phyloP scores from a whole-genome alignment of 129 eudicot genomes.

The Ambrosia artemisiifolia region DNA sequence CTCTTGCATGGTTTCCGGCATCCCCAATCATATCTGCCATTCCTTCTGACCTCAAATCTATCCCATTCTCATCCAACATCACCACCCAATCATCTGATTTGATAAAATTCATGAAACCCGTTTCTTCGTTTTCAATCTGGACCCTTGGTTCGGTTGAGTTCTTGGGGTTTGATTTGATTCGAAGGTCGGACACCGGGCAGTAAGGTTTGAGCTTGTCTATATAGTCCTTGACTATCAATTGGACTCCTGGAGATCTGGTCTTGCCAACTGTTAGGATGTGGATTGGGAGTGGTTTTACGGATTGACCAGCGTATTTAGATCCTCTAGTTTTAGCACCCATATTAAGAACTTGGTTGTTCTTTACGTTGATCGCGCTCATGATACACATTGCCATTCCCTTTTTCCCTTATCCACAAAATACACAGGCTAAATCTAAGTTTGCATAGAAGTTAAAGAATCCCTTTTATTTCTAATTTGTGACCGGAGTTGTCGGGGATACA shows the following conservation, averaged over 20 bases:
- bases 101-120: constrained; percentile 55
- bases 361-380: constrained; percentile 19
- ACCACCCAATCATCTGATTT: constrained; percentile 81
- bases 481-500: no score
- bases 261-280: constrained; percentile 74
- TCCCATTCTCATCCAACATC: constrained; percentile 83
- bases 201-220: constrained; percentile 64
- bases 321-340: constrained; percentile 19
- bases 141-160: constrained; percentile 68
- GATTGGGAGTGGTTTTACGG: constrained; percentile 69
- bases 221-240: constrained; percentile 70
- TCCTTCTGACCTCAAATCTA: constrained; percentile 59
- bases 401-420: neutral
- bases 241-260: constrained; percentile 66
- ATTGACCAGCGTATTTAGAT: constrained; percentile 53
- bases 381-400: constrained; percentile 21
- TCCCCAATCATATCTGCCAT: constrained; percentile 81
- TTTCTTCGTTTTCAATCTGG: constrained; percentile 79
- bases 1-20: constrained; percentile 67
- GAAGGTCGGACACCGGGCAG: constrained; percentile 56
- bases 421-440: neutral
- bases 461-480: neutral
- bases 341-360: constrained; percentile 14
- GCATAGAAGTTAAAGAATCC: neutral
- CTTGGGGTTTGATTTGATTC: constrained; percentile 72